Evolutionary conservation across 2,329 filamentous ascomycete genomes (phyloP).

Genomic region (Trichoderma sp.): DNA sequence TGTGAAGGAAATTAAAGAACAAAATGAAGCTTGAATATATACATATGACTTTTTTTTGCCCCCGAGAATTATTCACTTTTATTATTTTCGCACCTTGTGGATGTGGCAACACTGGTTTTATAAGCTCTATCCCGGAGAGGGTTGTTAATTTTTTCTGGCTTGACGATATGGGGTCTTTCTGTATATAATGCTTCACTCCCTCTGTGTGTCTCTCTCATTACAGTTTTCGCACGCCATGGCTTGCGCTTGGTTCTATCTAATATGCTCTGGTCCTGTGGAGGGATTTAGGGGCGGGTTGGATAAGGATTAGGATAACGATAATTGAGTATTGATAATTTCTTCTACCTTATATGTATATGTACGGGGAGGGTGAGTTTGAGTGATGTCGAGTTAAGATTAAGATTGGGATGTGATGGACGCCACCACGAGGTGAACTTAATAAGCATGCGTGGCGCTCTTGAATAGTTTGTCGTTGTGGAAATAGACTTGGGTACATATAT

Average conservation of each 20-base stretch:
- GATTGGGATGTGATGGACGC: background rate
- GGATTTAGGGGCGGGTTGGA: background rate
- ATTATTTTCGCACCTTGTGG: background rate
- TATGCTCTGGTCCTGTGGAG: background rate
- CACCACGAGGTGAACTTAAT: background rate
- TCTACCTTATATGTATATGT: background rate
- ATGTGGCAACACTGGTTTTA: background rate
- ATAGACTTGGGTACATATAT: background rate
- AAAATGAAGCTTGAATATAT: conserved; percentile 5
- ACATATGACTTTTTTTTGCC: background rate
- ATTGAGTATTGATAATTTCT: conserved; percentile 6
- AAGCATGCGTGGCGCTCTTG: background rate
- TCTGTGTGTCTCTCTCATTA: background rate
- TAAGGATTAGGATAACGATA: conserved; percentile 8
- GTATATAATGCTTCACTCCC: background rate
- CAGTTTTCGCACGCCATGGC: background rate
- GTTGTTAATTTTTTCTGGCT: background rate
- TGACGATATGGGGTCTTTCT: background rate
- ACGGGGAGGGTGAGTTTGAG: background rate
- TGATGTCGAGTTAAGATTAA: background rate
- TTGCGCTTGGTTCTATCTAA: background rate
- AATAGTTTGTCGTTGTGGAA: background rate
- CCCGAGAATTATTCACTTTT: background rate
- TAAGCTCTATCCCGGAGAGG: background rate
- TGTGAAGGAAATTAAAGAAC: background rate